Evolutionary conservation across 108 stramenopile species (phyloP).

Genomic region (Nitzschia sp.): DNA sequence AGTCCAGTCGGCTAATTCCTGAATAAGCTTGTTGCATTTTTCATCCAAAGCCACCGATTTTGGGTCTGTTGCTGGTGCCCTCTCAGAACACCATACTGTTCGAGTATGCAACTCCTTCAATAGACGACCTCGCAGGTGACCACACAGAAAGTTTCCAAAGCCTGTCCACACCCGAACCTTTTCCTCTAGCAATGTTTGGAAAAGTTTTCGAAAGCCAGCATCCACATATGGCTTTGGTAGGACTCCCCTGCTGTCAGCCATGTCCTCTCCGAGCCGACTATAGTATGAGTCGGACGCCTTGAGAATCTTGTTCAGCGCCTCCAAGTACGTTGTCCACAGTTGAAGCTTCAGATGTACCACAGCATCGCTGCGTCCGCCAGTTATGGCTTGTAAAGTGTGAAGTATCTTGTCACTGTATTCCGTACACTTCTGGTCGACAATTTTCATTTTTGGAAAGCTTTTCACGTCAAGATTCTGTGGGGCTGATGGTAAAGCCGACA

Average conservation of each 20-base stretch:
- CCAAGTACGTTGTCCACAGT: conserved; percentile 23
- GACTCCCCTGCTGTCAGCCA: conserved; percentile 23
- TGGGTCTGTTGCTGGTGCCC: background rate
- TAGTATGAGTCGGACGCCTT: conserved; percentile 23
- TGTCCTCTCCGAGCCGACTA: conserved; percentile 6
- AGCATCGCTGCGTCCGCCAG: conserved; percentile 7
- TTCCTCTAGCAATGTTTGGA: conserved; percentile 6
- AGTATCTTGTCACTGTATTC: conserved; percentile 2
- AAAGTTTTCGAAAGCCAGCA: conserved; percentile 7
- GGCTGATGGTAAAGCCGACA: background rate
- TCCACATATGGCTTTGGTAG: conserved; percentile 17
- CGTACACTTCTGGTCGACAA: conserved; percentile 8
- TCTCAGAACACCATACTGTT: conserved; percentile 4
- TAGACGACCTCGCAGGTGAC: background rate
- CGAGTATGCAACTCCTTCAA: conserved; percentile 31
- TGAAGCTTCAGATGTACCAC: conserved; percentile 14
- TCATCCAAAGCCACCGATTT: conserved; percentile 7
- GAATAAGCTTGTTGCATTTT: conserved; percentile 14
- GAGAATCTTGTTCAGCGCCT: conserved; percentile 1
- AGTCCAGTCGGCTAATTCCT: conserved; percentile 21
- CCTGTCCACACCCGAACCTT: conserved; percentile 15
- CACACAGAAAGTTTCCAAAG: background rate
- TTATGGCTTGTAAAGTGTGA: background rate
- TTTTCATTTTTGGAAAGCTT: conserved; percentile 13
- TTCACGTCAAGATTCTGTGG: conserved; percentile 2